Base-by-base conservation (phyloP, 805 yeast species). In the Candida gorgasii region DNA sequence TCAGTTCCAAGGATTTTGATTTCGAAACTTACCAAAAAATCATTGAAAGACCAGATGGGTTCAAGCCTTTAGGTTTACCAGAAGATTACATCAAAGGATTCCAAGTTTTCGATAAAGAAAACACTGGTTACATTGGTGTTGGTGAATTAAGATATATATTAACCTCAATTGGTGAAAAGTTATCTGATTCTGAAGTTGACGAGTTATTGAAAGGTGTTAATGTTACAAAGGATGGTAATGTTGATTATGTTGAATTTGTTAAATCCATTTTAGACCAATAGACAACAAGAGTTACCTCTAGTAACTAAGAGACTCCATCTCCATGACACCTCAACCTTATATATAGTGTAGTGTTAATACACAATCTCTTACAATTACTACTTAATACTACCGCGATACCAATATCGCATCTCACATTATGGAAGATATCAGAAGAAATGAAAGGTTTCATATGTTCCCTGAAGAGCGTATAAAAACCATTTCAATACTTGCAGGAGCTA, bases 21-120 rank as follows among this genome's bases (percentile, higher is more conserved):
- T 89, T 82, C 52, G 90, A 83, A 45, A 79, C 88, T 12, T 89
- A 86, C 65, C 80, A 82, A 45, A 78, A 79, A 62, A 76, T 88
- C 55, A 82, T 87, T 52, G 82, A 83, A 65, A 81, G 96, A 67
- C 95, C 93, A 32, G 89, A 86, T 54, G 95, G 95, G 0, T 88
- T 86, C 77, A 84, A 85, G 65, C 82, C 89, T 30, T 77, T 87
- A 46, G 96, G 96, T 11, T 86, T 86, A 56, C 89, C 95, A 31
- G 88, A 76, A 48, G 99, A 93, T 64, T 93, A 92, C 66, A 80
- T 93, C 59, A 87, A 92, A 61, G 76, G 76, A 0, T 93, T 93
- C 79, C 98, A 93, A 71, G 97, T 93, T 5, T 93, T 93, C 55
- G 99, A 93, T 71, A 93, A 92, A 72, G 96, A 89, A 52, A 80